Percentiles rank a stretch among this genome's conserved stretches.
Evolutionary conservation across 306 rosid species (phyloP).

Genomic region (Spatholobus suberectus): DNA sequence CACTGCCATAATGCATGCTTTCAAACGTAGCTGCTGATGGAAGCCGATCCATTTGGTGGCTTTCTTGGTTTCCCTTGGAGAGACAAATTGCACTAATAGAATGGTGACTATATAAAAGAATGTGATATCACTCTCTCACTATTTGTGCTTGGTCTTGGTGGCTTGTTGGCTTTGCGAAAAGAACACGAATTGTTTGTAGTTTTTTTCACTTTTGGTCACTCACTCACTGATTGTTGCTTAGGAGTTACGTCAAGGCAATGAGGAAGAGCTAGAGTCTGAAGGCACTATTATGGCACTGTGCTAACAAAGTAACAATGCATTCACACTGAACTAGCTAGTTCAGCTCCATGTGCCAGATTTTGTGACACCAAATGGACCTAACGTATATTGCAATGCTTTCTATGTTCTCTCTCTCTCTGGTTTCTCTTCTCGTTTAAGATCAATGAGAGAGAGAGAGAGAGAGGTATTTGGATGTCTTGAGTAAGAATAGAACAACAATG

Average conservation of each 20-base stretch:
- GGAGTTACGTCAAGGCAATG: constrained; percentile 59
- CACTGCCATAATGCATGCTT: constrained; percentile 43
- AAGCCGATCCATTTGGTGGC: constrained; percentile 49
- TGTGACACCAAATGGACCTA: constrained; percentile 37
- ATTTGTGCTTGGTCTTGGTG: background rate
- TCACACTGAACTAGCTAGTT: constrained; percentile 34
- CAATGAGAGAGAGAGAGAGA: background rate
- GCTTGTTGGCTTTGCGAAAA: constrained; percentile 61
- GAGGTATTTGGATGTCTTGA: background rate
- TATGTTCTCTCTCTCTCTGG: constrained; percentile 11
- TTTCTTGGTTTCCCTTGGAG: constrained; percentile 19
- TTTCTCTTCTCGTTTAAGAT: background rate
- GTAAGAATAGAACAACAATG: constrained; percentile 3
- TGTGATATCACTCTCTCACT: background rate
- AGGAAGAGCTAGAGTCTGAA: constrained; percentile 43
- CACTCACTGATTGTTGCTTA: constrained; percentile 62
- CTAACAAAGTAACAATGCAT: constrained; percentile 22
- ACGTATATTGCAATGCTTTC: constrained; percentile 44
- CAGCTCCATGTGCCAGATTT: constrained; percentile 36
- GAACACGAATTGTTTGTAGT: constrained; percentile 56
- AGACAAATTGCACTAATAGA: background rate
- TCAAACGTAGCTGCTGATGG: constrained; percentile 34
- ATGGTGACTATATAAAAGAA: constrained; percentile 21
- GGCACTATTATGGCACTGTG: constrained; percentile 34
- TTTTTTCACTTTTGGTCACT: constrained; percentile 25